Evolutionary conservation across 352 stramenopile species (phyloP), one percentile per base, ranked within the genome.

Genomic region (Plasmopara viticola): DNA sequence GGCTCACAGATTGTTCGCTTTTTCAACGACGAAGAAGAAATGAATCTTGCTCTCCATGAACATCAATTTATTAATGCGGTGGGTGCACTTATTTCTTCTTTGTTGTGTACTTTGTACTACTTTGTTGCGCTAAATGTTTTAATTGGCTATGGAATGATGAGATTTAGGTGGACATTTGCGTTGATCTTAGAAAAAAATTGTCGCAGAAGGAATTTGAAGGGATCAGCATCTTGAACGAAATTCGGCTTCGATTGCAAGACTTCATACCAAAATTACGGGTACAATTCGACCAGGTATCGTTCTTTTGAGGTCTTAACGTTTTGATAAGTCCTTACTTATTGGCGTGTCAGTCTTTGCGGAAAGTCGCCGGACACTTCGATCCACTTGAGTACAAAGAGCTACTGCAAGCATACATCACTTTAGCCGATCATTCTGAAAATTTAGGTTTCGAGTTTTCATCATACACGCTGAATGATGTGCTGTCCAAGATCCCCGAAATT

Each of bases 401-500:
- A 28, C 58, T 94, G n/a, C 79, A 81, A 44, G 84, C 82, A 29
- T 91, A 89, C 44, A 87, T 90, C 28, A 80, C 75, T 2, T 63
- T 94, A 10, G 78, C 84, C 0, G 77, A 90, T 51, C 70, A 92
- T 49, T 78, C 79, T 5, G 79, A 89, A 62, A 85, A 74, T 35
- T 73, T 86, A 9, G 76, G 77, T 5, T 88, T 90, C 45, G 81
- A 91, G 56, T 91, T 91, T 44, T 87, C 80, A 7, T 74, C 73
- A 13, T 68, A 71, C n/a, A 70, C 71, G 15, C 48, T 90, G 15
- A 80, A 68, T 45, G 74, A 87, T 41, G 74, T 90, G 38, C 53
- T 90, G 18, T 81, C 76, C 4, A 88, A 68, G 45, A 90, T 94
- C 14, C 78, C 83, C 12, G 76, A 90, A 42, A 84, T 90, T 28